Percentiles rank a stretch among this genome's conserved stretches.
Conservation (phyloP, 208 protist genomes). For the Acanthamoeba lenticulata region DNA sequence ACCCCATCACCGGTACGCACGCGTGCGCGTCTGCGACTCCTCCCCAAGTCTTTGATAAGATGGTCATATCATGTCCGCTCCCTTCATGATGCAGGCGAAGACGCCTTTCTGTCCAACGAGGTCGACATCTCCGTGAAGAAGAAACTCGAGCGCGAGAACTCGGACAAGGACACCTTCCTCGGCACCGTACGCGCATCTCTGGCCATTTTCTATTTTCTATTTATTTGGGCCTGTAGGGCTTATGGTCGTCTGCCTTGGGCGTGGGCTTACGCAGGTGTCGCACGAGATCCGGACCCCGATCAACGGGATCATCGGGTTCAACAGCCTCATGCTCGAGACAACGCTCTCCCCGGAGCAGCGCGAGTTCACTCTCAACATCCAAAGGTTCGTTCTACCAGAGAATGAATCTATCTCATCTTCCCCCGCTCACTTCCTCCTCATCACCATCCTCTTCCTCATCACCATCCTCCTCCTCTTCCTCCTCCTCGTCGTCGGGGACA, state of each 20-base stretch:
- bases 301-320: constrained; percentile 63
- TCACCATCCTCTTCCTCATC: no score
- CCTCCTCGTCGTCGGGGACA: no score
- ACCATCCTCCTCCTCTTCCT: no score
- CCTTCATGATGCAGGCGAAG: not conserved
- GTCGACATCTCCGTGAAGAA: constrained; percentile 36
- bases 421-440: no score
- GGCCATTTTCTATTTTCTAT: no score
- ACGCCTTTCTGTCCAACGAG: not conserved
- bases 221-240: not conserved
- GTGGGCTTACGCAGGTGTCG: no score
- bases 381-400: no score
- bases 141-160: constrained; percentile 15
- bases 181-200: not conserved
- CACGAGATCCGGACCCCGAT: constrained; percentile 60
- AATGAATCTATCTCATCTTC: no score
- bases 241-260: no score
- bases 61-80: not conserved
- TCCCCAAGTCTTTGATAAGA: no score
- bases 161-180: constrained; percentile 54
- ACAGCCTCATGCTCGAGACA: constrained; percentile 20
- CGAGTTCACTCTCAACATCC: constrained; percentile 30
- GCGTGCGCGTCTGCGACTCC: not conserved
- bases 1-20: not conserved
- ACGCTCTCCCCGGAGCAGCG: constrained; percentile 21